Base-by-base conservation (phyloP, 805 yeast genomes). In the Ogataea pini region DNA sequence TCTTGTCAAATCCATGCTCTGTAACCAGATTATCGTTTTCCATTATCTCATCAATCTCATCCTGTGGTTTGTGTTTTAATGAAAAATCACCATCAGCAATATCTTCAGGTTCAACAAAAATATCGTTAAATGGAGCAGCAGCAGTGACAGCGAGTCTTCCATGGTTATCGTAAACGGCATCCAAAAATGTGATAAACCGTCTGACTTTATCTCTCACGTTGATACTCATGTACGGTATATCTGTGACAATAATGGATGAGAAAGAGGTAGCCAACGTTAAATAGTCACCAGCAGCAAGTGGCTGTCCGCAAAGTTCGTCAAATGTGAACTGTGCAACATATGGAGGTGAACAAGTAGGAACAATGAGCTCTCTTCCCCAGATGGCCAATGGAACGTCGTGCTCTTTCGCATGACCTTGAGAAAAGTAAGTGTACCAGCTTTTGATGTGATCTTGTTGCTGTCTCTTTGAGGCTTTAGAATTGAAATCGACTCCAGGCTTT, bases 261-360 rank as follows among this genome's bases (percentile, higher is more conserved):
- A 83, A 94, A 12, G 83, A 71, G 4, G 78, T 75, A 9, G 97
- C 96, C 52, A 94, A 70, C 17, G 89, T 82, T 37, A 94, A 75
- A 62, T 94, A 94, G 66, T 94, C 99, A 8, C 97, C 98, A 0
- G 98, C 97, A 14, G 96, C 90, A 52, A 89, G 69, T 9, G 95
- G 92, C 51, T 76, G 71, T 1, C 96, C 97, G 65, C 98, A 94
- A 28, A 94, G 72, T 63, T 94, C 85, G 41, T 81, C 79, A 62
- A 94, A 94, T 3, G 94, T 78, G 66, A 90, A 92, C 66, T 88
- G 94, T 1, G 97, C 97, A 18, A 91, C 97, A 43, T 79, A 70
- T 19, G 89, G 85, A 19, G 89, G 86, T 1, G 87, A 79, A 39
- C 90, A 81, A 48, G 69, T 71, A 1, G 98, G 98, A 7, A 94